phyloP scores from a whole-genome alignment of 768 basidiomycete species.

The Exidia glandulosa region DNA sequence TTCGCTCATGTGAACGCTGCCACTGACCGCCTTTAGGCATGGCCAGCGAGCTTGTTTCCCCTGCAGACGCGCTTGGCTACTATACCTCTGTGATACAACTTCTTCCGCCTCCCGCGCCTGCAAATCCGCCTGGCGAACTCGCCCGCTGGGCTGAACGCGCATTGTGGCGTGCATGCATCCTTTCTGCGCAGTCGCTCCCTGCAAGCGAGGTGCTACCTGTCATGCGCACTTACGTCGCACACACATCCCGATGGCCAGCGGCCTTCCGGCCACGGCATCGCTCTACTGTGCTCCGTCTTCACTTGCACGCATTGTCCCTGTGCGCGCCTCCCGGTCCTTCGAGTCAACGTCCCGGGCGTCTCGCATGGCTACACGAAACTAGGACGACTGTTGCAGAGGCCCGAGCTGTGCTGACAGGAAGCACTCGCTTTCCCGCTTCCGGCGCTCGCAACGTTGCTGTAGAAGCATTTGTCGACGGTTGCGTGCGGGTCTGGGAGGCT shows the following conservation, averaged over 20 bases:
- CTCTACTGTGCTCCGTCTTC: conserved; percentile 54
- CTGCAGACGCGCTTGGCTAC: conserved; percentile 38
- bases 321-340: conserved; percentile 9
- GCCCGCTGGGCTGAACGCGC: conserved; percentile 79
- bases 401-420: conserved; percentile 50
- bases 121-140: conserved; percentile 44
- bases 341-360: conserved; percentile 8
- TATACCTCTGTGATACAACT: conserved; percentile 49
- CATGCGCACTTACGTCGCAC: conserved; percentile 37
- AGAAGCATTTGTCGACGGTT: conserved; percentile 73
- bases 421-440: conserved; percentile 70
- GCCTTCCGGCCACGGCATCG: conserved; percentile 70
- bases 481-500: conserved; percentile 73
- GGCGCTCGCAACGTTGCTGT: conserved; percentile 70
- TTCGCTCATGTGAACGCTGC: background rate
- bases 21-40: conserved; percentile 2
- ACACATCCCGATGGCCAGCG: conserved; percentile 64
- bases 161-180: conserved; percentile 66
- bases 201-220: conserved; percentile 13
- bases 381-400: conserved; percentile 63
- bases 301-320: conserved; percentile 61
- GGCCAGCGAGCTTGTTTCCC: conserved; percentile 11
- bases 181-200: conserved; percentile 41
- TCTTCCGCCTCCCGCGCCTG: conserved; percentile 36
- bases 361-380: conserved; percentile 51